Evolutionary conservation across 2,329 filamentous ascomycete species (phyloP).

Genomic region (Trichoderma pleuroti): DNA sequence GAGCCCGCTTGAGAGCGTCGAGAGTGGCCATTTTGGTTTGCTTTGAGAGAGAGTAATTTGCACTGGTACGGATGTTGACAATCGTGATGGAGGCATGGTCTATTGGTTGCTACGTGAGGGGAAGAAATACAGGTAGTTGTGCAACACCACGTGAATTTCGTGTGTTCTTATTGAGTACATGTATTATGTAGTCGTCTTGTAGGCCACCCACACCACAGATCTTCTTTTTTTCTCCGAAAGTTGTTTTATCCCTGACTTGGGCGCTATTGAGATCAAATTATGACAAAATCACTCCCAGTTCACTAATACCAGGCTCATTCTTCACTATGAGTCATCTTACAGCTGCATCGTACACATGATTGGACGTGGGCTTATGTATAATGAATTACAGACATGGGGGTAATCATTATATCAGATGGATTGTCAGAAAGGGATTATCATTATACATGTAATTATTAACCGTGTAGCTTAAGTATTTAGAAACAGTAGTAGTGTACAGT

Average conservation of each 20-base stretch:
- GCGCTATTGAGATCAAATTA: background rate
- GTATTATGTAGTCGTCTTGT: background rate
- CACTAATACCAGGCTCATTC: background rate
- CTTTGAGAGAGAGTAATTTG: background rate
- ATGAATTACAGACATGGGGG: background rate
- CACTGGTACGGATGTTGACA: background rate
- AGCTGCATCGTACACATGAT: background rate
- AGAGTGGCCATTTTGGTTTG: conserved; percentile 5
- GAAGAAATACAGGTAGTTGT: background rate
- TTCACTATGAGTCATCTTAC: no score
- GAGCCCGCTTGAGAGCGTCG: background rate
- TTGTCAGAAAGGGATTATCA: background rate
- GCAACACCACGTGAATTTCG: background rate
- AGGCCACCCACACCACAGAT: background rate
- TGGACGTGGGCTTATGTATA: background rate
- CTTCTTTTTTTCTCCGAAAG: background rate
- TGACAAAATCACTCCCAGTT: background rate
- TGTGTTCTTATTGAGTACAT: no score
- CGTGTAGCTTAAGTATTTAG: background rate
- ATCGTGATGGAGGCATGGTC: conserved; percentile 24
- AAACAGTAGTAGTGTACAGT: background rate
- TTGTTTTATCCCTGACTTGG: background rate
- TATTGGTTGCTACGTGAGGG: background rate
- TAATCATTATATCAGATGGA: background rate
- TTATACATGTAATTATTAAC: background rate